Base-by-base conservation (phyloP, 2,329 filamentous ascomycete genomes). In the Ophiostoma himal-ulmi region DNA sequence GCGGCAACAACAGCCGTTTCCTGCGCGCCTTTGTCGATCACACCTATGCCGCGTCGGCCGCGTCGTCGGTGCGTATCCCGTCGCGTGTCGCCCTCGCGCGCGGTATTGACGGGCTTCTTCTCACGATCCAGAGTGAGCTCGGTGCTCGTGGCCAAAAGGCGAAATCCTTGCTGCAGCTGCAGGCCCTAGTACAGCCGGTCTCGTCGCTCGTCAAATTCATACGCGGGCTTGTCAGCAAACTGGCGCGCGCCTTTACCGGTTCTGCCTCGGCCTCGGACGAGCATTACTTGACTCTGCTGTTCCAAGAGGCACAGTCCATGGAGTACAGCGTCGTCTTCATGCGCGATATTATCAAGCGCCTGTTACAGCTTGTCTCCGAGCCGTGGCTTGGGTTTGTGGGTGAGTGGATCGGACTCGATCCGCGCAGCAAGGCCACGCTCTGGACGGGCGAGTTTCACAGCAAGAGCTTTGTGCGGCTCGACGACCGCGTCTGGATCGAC, bases 391-490 rank as follows among this genome's bases (percentile, higher is more conserved):
- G 75, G 6, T 79, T 78, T 68, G 82, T 91, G 8, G 85, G 90
- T 74, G 87, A 89, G 75, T 95, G 92, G 91, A 87, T 94, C 72
- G 92, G 92, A 0, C 84, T 92, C 13, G 84, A 82, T 72, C 80
- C 82, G 2, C 88, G 91, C 74, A 80, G 83, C 48, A 85, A 74
- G 60, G 70, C 36, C 22, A 70, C 71, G 4, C 48, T 74, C 26
- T 73, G 71, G 70, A 41, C 72, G 13, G 71, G 71, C n/a, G 36
- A 69, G 6, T 54, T 64, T 1, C 77, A 79, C 52, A 82, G 78
- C 70, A 87, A 85, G 74, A 83, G 85, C 34, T 91, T 92, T 74
- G 83, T 91, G 73, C 86, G 83, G 69, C 80, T 89, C 0, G 85
- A 87, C 48, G 81, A 82, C 26, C 82, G 83, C 68, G 78, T 82